Conservation (phyloP, 1,284 basidiomycete genomes). For the Cryptococcus hybrid region DNA sequence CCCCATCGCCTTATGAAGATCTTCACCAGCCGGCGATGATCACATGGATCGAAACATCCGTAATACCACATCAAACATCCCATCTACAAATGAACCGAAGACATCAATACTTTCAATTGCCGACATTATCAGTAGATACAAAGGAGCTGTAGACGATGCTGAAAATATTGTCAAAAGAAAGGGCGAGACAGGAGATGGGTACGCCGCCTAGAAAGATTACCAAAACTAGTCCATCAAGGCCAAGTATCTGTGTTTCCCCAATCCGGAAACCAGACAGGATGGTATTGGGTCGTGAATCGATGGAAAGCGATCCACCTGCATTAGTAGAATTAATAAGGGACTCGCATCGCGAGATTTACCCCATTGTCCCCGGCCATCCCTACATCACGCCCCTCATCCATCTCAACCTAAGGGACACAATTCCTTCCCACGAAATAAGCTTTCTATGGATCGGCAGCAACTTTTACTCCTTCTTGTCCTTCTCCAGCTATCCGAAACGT, state of each 20-base stretch:
- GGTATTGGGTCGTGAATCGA: no score
- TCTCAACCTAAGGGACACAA: background rate
- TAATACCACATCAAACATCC: background rate
- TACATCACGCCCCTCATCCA: background rate
- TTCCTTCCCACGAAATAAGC: background rate
- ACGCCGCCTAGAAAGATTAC: background rate
- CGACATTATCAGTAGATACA: conserved; percentile 51
- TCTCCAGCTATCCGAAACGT: background rate
- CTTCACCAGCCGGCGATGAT: no score
- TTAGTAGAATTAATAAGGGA: no score
- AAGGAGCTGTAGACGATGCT: conserved; percentile 26
- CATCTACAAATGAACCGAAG: background rate
- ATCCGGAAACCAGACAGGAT: no score
- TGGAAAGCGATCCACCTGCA: no score
- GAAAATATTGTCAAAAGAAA: conserved; percentile 21
- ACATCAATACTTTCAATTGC: conserved; percentile 40
- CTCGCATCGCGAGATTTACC: no score
- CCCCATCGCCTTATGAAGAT: background rate
- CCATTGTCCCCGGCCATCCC: no score
- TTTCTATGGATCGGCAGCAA: no score
- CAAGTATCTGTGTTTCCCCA: no score
- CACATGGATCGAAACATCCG: no score
- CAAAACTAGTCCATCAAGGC: no score
- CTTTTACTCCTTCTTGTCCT: conserved; percentile 45
- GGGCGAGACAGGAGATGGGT: conserved; percentile 28